phyloP scores from a whole-genome alignment of 331 rosid genomes.

The Quercus phellos region DNA sequence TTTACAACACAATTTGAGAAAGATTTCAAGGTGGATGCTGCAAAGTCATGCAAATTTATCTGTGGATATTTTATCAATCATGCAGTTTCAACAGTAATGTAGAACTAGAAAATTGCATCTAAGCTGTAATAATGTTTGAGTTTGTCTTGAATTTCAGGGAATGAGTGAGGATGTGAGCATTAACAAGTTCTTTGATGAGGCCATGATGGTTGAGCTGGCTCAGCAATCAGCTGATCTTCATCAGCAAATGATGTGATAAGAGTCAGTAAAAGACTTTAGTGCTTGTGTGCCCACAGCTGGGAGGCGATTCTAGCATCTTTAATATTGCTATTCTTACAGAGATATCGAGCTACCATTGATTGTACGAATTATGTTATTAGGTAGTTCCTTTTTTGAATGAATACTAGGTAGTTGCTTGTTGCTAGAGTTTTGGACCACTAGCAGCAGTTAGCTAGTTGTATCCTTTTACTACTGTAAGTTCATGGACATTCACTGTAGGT shows the following conservation, averaged over 20 bases:
- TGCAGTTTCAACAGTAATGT: neutral
- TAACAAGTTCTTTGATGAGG: slow-evolving; percentile 91
- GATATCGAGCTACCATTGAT: too few species aligned
- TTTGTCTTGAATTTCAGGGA: slow-evolving; percentile 52
- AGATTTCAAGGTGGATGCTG: neutral
- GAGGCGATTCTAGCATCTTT: neutral
- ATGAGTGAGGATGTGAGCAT: slow-evolving; percentile 99
- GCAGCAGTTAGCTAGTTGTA: too few species aligned
- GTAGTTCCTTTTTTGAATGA: too few species aligned
- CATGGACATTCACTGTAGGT: too few species aligned
- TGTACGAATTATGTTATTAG: too few species aligned
- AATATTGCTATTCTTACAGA: too few species aligned
- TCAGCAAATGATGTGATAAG: slow-evolving; percentile 64
- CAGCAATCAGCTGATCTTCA: slow-evolving; percentile 98
- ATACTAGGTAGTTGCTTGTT: too few species aligned
- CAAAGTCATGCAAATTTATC: neutral
- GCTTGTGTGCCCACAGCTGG: neutral
- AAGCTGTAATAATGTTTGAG: neutral
- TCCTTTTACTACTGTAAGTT: too few species aligned
- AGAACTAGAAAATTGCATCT: too few species aligned
- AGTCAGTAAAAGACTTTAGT: neutral
- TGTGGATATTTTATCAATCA: neutral
- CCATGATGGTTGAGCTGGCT: slow-evolving; percentile 98
- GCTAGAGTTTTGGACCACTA: too few species aligned
- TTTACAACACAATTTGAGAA: neutral